phyloP scores from a whole-genome alignment of 345 rosid genomes.

The Eucalyptus melliodora region DNA sequence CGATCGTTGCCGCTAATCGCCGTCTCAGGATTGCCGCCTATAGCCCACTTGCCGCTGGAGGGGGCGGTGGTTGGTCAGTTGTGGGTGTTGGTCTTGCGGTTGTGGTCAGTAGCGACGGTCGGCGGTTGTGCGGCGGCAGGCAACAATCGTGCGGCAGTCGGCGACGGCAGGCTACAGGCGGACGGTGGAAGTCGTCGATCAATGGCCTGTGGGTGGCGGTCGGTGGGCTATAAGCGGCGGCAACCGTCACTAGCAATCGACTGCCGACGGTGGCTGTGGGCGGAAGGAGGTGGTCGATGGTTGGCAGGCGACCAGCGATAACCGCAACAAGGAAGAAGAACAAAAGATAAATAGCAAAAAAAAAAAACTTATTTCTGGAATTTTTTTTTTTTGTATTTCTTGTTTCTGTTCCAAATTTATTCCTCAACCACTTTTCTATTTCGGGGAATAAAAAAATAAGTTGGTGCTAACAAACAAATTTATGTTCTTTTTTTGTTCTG shows the following conservation, averaged over 20 bases:
- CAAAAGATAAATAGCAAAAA: too few species aligned
- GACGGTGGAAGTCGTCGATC: accelerated
- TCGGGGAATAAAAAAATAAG: too few species aligned
- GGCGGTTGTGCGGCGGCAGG: accelerated
- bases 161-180: accelerated
- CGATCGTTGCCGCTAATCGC: accelerated
- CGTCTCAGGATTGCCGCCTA: accelerated
- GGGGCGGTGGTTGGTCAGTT: accelerated
- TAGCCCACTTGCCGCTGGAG: accelerated
- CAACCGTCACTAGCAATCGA: accelerated
- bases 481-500: too few species aligned
- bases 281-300: accelerated
- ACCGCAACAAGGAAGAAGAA: too few species aligned
- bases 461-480: accelerated
- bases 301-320: accelerated
- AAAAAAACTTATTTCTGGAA: too few species aligned
- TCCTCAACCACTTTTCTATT: too few species aligned
- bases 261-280: too few species aligned
- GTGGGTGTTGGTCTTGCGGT: too few species aligned
- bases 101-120: accelerated
- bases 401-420: too few species aligned
- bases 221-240: too few species aligned
- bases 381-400: too few species aligned
- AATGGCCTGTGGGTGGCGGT: too few species aligned
- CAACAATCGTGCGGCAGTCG: accelerated